Conservation (phyloP, 495 filamentous ascomycete genomes). For the Chaetomium fimeti region DNA sequence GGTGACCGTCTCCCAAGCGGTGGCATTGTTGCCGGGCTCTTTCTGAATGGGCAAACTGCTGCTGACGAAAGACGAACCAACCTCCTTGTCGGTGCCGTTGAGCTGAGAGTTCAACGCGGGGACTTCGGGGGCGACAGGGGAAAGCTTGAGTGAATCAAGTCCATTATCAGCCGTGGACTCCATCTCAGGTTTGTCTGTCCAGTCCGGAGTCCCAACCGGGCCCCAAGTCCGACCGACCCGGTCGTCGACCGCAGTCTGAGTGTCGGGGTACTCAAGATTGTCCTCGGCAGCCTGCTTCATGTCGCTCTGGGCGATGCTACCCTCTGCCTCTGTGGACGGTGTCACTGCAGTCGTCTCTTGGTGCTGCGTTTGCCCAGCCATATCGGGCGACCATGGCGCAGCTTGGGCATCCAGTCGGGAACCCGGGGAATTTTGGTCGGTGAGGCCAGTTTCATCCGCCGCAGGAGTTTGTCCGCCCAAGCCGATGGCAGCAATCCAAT, state of each 20-base stretch:
- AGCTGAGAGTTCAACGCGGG: neutral
- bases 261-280: neutral
- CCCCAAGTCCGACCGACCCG: neutral
- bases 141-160: neutral
- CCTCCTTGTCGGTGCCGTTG: neutral
- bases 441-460: neutral
- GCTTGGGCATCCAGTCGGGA: neutral
- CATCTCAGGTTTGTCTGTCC: neutral
- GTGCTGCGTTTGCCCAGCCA: neutral
- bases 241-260: neutral
- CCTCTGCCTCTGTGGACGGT: neutral
- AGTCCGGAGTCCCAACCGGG: neutral
- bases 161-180: neutral
- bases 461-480: neutral
- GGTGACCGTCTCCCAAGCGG: neutral
- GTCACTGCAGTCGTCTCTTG: neutral
- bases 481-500: constrained; percentile 20
- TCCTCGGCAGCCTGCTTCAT: neutral
- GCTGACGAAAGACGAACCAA: neutral
- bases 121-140: neutral
- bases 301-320: neutral
- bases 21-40: neutral
- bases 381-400: neutral
- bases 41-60: neutral
- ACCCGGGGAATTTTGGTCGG: neutral